Percentiles rank a stretch among this genome's conserved stretches.
phyloP scores from a whole-genome alignment of 371 early-diverging fungal genomes.

The Rhizopus sp. region DNA sequence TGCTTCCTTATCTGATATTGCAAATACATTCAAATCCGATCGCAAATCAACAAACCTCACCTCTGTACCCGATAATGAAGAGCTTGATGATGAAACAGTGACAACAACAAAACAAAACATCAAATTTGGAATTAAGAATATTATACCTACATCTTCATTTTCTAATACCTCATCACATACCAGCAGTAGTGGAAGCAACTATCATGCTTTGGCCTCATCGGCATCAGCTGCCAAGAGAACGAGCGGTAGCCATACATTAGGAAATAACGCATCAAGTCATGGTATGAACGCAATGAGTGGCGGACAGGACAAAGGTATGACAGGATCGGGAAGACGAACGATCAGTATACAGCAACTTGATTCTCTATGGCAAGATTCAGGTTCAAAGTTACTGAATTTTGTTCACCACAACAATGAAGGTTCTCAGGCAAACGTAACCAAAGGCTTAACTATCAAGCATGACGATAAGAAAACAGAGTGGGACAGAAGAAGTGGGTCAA shows the following conservation, averaged over 20 bases:
- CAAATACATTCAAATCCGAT: slow-evolving; percentile 33
- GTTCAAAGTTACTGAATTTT: slow-evolving; percentile 45
- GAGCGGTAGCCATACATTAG: slow-evolving; percentile 6
- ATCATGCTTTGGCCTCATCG: slow-evolving; percentile 1
- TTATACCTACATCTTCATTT: slow-evolving; percentile 35
- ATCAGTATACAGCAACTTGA: slow-evolving; percentile 52
- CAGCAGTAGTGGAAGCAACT: slow-evolving; percentile 13
- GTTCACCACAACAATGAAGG: slow-evolving; percentile 34
- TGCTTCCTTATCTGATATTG: slow-evolving; percentile 38
- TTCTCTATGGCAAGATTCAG: slow-evolving; percentile 47
- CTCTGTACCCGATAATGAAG: slow-evolving; percentile 24
- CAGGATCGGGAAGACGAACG: slow-evolving; percentile 27
- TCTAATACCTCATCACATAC: slow-evolving; percentile 30
- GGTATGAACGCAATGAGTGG: slow-evolving; percentile 9
- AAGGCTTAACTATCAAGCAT: slow-evolving; percentile 5
- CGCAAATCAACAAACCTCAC: slow-evolving; percentile 35
- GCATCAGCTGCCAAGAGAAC: slow-evolving; percentile 18
- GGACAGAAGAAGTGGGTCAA: slow-evolving; percentile 22
- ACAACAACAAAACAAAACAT: slow-evolving; percentile 10
- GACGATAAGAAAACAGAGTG: slow-evolving; percentile 25
- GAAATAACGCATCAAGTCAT: background rate
- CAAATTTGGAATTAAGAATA: slow-evolving; percentile 42
- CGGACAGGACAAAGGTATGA: background rate
- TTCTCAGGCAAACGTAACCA: slow-evolving; percentile 6
- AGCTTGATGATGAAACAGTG: slow-evolving; percentile 11